Evolutionary conservation across 2,329 filamentous ascomycete species (phyloP).

Genomic region (Botrytis aclada): DNA sequence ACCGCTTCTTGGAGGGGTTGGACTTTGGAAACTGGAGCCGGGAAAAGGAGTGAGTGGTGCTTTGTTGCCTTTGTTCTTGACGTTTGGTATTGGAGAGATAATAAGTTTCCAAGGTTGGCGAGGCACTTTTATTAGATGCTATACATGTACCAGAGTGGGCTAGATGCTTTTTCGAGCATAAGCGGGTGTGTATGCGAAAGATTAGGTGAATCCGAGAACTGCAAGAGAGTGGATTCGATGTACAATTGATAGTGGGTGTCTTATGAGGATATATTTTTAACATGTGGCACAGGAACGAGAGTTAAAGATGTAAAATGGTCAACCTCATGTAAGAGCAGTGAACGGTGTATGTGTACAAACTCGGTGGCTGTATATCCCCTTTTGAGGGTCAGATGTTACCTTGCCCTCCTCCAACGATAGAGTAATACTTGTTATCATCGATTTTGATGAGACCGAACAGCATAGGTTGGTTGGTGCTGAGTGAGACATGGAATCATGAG

Average conservation of each 20-base stretch:
- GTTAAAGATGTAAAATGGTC: not conserved
- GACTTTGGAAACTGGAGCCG: not conserved
- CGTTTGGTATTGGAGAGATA: not conserved
- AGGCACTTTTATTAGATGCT: not conserved
- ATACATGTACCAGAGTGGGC: not conserved
- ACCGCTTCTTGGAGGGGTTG: not conserved
- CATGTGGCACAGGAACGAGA: not conserved
- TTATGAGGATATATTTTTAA: not conserved
- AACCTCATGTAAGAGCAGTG: not conserved
- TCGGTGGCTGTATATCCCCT: not conserved
- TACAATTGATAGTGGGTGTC: not conserved
- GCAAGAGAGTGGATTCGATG: not conserved
- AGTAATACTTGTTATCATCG: not conserved
- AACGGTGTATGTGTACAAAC: not conserved
- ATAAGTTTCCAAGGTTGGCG: not conserved
- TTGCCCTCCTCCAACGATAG: not conserved
- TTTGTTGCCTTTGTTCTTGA: constrained; percentile 14
- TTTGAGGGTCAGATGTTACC: not conserved
- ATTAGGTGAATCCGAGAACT: constrained; percentile 1
- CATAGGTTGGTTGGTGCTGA: not conserved
- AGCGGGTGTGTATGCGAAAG: not conserved
- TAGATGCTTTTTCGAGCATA: not conserved
- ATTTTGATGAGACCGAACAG: not conserved
- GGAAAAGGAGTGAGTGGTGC: not conserved
- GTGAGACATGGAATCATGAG: constrained; percentile 2